Base-by-base conservation (phyloP, 2,329 filamentous ascomycete species). In the Helotiales sp. region DNA sequence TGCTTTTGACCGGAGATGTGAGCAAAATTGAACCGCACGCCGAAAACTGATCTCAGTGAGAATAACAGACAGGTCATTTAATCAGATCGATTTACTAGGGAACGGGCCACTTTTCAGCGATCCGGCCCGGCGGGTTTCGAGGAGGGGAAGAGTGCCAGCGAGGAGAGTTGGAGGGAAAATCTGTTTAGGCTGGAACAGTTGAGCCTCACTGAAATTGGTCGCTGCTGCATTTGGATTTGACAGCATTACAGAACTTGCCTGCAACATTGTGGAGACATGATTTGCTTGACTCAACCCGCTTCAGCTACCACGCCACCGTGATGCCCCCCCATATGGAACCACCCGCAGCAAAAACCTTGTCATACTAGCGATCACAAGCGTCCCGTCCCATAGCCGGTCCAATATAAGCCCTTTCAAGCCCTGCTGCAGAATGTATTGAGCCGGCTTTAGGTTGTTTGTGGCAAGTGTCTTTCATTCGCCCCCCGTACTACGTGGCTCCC, bases 401-500 rank as follows among this genome's bases (percentile, higher is more conserved):
- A 50, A 28, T 50, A 22, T 24, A 26, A 50, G 5, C 24, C 24
- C 47, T 10, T 2, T 17, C 10, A 2, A 43, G 5, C 7, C 11
- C 47, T 26, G 47, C 47, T 28, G 24, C 24, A 50, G 47, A 50
- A 28, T 50, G 13, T 7, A 50, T 17, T n/a, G 30, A 37, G 52
- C 20, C 32, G 28, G 24, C 13, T 6, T 22, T 11, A 17, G 13
- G 30, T 11, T 10, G 8, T 7, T 15, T 34, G 17, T 22, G 52
- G 30, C 37, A 55, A 34, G 17, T 11, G 11, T 3, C 17, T 37
- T 34, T 55, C 32, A 37, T 55, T 55, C 52, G 30, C 28, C 17
- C 20, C n/a, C 22, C 20, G n/a, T 22, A 20, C 32, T 17, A 32
- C 59, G 40, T 34, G 59, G 59, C 4, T 34, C 45, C 86, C 87